phyloP scores from a whole-genome alignment of 441 rosid genomes.

The Syzygium malaccense region DNA sequence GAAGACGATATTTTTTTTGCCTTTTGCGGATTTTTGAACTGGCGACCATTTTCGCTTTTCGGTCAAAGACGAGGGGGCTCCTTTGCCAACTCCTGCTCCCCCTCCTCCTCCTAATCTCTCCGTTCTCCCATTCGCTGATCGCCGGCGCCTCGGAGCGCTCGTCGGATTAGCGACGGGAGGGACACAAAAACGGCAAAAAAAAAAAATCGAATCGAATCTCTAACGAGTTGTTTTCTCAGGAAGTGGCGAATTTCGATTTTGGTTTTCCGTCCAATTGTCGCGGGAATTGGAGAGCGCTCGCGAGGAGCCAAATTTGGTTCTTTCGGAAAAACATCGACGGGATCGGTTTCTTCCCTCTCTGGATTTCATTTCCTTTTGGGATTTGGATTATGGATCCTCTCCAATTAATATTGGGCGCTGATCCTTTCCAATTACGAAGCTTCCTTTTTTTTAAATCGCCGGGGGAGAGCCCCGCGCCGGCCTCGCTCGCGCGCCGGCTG shows the following conservation, averaged over 20 bases:
- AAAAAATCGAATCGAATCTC: background rate
- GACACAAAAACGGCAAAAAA: fast-evolving
- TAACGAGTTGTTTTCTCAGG: too few species aligned
- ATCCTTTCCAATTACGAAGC: background rate
- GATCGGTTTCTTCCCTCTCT: background rate
- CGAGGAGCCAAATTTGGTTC: too few species aligned
- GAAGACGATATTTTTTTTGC: background rate
- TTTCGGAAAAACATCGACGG: background rate
- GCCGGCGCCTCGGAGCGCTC: background rate
- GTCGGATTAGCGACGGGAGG: background rate
- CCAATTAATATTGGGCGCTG: background rate
- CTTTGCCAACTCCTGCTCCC: too few species aligned
- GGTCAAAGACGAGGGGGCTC: background rate
- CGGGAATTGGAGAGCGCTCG: background rate
- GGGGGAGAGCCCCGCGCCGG: background rate
- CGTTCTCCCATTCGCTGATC: background rate
- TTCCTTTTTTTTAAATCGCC: background rate
- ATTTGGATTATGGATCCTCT: background rate
- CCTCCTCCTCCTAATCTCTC: background rate
- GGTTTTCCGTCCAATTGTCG: background rate
- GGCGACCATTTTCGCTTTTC: background rate
- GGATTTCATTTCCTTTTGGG: background rate
- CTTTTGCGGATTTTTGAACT: background rate
- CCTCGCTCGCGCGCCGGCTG: background rate
- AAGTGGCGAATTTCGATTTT: background rate